Percentiles rank a stretch among this genome's conserved stretches.
Conservation (phyloP, 441 rosid genomes). For the Geranium incanum region DNA sequence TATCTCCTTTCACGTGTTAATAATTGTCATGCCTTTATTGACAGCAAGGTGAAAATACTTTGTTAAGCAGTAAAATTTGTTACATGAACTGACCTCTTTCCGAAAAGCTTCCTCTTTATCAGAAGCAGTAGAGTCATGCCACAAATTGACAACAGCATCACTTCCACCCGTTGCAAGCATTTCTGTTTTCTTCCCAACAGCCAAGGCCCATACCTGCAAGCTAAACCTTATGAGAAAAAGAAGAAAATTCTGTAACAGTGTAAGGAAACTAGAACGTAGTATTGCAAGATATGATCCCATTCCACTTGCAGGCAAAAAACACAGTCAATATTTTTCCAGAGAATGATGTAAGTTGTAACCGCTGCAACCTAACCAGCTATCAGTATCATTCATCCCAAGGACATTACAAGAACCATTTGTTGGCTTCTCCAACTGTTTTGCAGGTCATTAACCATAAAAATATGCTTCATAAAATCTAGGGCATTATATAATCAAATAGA, state of each 20-base stretch:
- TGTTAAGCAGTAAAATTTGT: conserved; percentile 10
- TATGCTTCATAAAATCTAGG: background rate
- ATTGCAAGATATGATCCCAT: too few relatives aligned
- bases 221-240: conserved; percentile 18
- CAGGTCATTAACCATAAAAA: background rate
- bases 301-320: too few relatives aligned
- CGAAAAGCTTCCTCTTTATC: conserved; percentile 87
- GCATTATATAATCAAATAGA: background rate
- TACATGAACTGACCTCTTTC: conserved; percentile 53
- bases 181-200: conserved; percentile 87
- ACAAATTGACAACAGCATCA: conserved; percentile 78
- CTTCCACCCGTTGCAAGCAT: conserved; percentile 87
- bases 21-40: background rate
- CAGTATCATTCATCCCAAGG: background rate
- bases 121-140: conserved; percentile 81
- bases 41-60: background rate
- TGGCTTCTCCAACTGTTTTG: background rate
- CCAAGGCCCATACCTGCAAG: conserved; percentile 86
- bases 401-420: background rate
- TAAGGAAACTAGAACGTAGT: background rate
- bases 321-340: background rate
- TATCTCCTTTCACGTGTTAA: background rate
- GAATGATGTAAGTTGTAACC: background rate
- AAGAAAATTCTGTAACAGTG: background rate
- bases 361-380: background rate